Base-by-base conservation (phyloP, 768 basidiomycete genomes). In the Xerocomus potaroensis region DNA sequence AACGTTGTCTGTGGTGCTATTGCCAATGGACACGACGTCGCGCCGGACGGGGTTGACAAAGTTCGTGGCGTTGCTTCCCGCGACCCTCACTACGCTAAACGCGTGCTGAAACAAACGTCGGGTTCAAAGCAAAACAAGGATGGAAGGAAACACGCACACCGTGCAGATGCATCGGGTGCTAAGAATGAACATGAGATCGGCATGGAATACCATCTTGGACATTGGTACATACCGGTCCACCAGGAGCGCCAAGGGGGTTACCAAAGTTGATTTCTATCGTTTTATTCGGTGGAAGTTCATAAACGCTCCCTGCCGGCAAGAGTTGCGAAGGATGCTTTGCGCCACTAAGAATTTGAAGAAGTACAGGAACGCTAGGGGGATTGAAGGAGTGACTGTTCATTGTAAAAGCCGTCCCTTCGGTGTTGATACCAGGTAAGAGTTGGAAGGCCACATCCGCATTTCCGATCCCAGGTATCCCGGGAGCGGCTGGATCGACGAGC, bases 301-400 rank as follows among this genome's bases (percentile, higher is more conserved):
- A 76, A 4, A 82, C 64, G 8, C 70, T 69, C 8, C 78, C 80
- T 0, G 41, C n/a, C 0, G 79, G 82, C 8, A 83, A 53, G 7
- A 84, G 60, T 1, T 76, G 65, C 18, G 67, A 63, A 0, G 80
- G 67, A 10, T 69, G 65, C 22, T 55, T 57, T 0, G 74, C 73
- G 0, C 81, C 81, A 48, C 74, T 80, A 30, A 83, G 58, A 26
- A 82, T 77, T 52, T 83, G 81, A 0, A 81, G 68, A 14, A 83
- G 69, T 4, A 80, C 77, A 0, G 81, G 79, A 1, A 74, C 61
- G 0, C n/a, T n/a, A n/a, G 68, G 60, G 0, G 80, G 77, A 8
- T 68, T 59, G 7, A 79, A 12, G 70, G 54, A 9, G 39, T 48
- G 6, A n/a, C 18, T 14, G 5, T 22, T 36, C 10, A 36, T 19